Percentiles rank a stretch among this genome's conserved stretches.
Evolutionary conservation across 2,329 filamentous ascomycete species (phyloP).

Genomic region (Paramyrothecium sp.): DNA sequence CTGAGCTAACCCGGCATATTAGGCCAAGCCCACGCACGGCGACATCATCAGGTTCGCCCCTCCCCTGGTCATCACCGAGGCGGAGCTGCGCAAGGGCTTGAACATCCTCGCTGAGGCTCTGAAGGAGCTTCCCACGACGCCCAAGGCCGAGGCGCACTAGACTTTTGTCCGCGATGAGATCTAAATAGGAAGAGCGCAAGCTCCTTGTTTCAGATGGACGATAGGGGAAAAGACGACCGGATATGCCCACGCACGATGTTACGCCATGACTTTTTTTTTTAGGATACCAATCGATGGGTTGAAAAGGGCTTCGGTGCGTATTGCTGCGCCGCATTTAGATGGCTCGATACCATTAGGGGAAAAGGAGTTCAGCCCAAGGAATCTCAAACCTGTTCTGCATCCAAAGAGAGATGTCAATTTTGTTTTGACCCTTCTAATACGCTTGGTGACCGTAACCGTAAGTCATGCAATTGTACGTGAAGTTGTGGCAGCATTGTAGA

Average conservation of each 20-base stretch:
- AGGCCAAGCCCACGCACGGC: slow-evolving; percentile 98
- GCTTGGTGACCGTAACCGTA: too few relatives aligned
- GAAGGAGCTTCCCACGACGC: slow-evolving; percentile 69
- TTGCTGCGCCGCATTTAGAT: too few relatives aligned
- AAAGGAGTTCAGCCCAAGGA: too few relatives aligned
- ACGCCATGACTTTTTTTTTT: neutral
- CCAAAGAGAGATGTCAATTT: too few relatives aligned
- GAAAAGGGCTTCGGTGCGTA: neutral
- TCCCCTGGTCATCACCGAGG: slow-evolving; percentile 88
- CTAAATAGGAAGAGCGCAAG: slow-evolving; percentile 16
- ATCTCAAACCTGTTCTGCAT: too few relatives aligned
- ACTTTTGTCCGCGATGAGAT: neutral
- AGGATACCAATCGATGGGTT: neutral
- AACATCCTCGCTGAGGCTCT: slow-evolving; percentile 79
- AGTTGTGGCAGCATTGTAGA: too few relatives aligned
- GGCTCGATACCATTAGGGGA: too few relatives aligned
- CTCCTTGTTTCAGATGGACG: slow-evolving; percentile 7
- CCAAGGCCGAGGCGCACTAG: slow-evolving; percentile 36
- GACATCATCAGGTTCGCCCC: slow-evolving; percentile 99
- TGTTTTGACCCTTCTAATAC: too few relatives aligned
- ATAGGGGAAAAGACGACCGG: slow-evolving; percentile 4
- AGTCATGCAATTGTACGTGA: too few relatives aligned
- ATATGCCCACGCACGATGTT: neutral
- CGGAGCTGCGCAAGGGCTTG: slow-evolving; percentile 76
- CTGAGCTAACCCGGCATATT: neutral